Evolutionary conservation across 2,329 filamentous ascomycete genomes (phyloP).

Genomic region (Proliferodiscus dingleyae): DNA sequence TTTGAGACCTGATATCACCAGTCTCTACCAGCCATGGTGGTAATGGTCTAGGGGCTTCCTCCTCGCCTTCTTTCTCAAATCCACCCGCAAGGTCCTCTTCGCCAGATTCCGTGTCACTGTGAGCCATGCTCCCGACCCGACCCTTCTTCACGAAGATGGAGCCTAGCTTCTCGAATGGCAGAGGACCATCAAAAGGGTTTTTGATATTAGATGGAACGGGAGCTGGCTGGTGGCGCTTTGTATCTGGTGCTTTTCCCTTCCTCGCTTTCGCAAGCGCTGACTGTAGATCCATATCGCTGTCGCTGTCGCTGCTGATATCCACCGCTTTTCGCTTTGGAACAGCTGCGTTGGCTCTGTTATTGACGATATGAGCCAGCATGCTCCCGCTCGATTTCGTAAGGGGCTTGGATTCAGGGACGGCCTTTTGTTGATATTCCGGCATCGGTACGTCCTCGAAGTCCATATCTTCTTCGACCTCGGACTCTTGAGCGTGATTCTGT

Average conservation of each 20-base stretch:
- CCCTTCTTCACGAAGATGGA: conserved; percentile 48
- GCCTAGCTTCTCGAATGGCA: conserved; percentile 86
- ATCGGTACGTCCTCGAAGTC: conserved; percentile 48
- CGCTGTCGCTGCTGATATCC: conserved; percentile 46
- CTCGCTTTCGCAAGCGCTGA: conserved; percentile 70
- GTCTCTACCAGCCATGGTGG: conserved; percentile 69
- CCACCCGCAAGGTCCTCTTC: conserved; percentile 35
- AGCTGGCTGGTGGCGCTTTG: conserved; percentile 32
- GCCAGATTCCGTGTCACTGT: conserved; percentile 13
- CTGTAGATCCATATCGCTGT: conserved; percentile 76
- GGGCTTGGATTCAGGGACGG: conserved; percentile 46
- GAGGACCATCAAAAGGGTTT: conserved; percentile 68
- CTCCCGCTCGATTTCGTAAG: conserved; percentile 48
- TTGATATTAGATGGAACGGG: conserved; percentile 47
- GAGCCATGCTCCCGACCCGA: not conserved
- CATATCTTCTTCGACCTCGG: conserved; percentile 32
- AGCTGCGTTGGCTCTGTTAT: conserved; percentile 63
- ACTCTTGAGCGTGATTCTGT: conserved; percentile 46
- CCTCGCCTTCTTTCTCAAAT: conserved; percentile 33
- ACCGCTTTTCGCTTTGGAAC: conserved; percentile 39
- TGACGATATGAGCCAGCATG: conserved; percentile 69
- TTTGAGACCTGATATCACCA: conserved; percentile 60
- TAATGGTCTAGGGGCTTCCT: conserved; percentile 44
- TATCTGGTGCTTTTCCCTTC: conserved; percentile 46
- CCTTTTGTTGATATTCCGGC: conserved; percentile 53